Base-by-base conservation (phyloP, 805 yeast genomes). In the Ogataea pini region DNA sequence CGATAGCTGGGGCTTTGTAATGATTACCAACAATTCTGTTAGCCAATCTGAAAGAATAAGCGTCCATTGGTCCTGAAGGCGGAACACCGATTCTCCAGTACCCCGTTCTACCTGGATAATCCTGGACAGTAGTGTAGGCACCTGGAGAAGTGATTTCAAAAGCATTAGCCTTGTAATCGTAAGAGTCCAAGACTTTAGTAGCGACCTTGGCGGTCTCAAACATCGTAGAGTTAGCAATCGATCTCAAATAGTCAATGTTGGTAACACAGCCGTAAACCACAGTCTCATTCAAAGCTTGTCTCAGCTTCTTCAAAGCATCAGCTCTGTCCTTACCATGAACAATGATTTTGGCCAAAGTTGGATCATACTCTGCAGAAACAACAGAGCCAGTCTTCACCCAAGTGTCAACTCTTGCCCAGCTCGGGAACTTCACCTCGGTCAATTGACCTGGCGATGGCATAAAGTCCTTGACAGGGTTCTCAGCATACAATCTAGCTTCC, bases 51-150 rank as follows among this genome's bases (percentile, higher is more conserved):
- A 91, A 91, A 4, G 97, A 83, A 61, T 84, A 91, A 51, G 83
- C 80, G 70, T 92, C 99, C 98, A 92, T 94, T 50, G 98, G 97
- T 39, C 99, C 99, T 34, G 96, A 89, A 7, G 98, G 98, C 20
- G 99, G 99, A 47, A 92, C 98, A 66, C 99, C 99, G 58, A 86
- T 79, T 63, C 86, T 82, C 95, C 95, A 87, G 66, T 76, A 76
- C n/a, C 89, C 85, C 46, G 75, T 75, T 73, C 99, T 84, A 44
- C 96, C 96, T 14, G 96, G 96, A 68, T 83, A 94, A 69, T 94
- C 99, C 72, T 92, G 99, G 42, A 92, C 92, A 3, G 97, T 88
- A 31, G 98, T 92, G 70, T 89, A 89, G 36, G 97, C 92, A 60
- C 99, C 99, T 1, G 98, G 97, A 37, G 81, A 70, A 27, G 85